Base-by-base conservation (phyloP, 441 rosid species). In the Metrosideros polymorpha region DNA sequence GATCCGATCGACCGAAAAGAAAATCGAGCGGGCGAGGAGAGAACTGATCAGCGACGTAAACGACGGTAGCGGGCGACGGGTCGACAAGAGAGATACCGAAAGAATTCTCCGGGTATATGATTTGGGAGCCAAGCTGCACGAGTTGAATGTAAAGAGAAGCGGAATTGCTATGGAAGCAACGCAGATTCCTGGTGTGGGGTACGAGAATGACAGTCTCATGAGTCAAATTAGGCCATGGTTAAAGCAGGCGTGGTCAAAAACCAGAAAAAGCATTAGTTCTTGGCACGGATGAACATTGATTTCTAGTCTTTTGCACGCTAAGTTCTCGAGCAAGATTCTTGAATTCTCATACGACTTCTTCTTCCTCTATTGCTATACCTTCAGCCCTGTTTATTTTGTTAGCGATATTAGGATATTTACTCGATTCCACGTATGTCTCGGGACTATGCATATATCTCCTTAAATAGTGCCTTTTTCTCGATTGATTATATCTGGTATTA, bases 101-200 rank as follows among this genome's bases (percentile, higher is more conserved):
- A 1, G 0, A 42, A 1, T 1, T 24, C 15, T 0, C n/a, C 25
- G 5, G 47, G 7, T 35, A 19, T 2, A 0, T 71, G 0, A 0
- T 19, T 22, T 30, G 79, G 5, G 8, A 24, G 1, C 7, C 7
- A 22, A 12, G 79, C 45, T 39, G 7, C 2, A 71, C 6, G 0
- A 39, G 2, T 22, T 71, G 79, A 3, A 39, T 10, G 10, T 6
- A 6, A 1, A 71, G 79, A 22, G 8, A 2, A 71, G 7, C 47
- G 9, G 14, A 22, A 71, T 71, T 35, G 0, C 19, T 22, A 3
- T 9, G 47, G 79, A 71, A 39, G n/a, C 19, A 12, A 2, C 2
- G 79, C 79, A 71, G 79, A 39, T 71, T 22, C 79, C 79, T 39
- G 79, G 79, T 24, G 79, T 71, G n/a, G 47, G 79, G 17, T 71